A percentile compares a stretch with the other conserved stretches of the same genome.
Conservation (phyloP, 345 rosid species). For the Hibiscus syriacus region DNA sequence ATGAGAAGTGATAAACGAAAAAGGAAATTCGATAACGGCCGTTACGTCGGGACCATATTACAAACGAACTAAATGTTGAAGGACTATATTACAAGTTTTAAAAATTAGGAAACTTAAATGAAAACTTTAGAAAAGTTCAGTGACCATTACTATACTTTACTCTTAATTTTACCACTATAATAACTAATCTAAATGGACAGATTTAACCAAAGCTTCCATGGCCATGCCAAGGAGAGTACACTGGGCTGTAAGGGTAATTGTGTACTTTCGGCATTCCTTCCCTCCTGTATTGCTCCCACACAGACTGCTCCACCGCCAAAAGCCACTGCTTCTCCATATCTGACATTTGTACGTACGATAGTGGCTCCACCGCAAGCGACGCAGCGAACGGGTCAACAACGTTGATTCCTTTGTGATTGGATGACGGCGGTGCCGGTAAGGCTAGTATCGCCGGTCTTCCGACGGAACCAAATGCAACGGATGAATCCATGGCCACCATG, state of each 20-base stretch:
- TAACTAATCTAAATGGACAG: not conserved
- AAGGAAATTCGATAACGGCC: no score
- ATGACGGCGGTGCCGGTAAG: constrained; percentile 39
- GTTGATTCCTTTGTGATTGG: not conserved
- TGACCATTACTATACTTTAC: no score
- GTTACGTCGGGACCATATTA: no score
- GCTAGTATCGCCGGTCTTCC: constrained; percentile 44
- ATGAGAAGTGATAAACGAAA: no score
- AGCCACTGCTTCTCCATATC: constrained; percentile 54
- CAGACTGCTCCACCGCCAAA: constrained; percentile 41
- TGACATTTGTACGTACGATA: constrained; percentile 52
- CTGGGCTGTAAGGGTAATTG: constrained; percentile 22
- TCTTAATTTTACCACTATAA: no score
- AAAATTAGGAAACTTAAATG: no score
- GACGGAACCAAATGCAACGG: constrained; percentile 8
- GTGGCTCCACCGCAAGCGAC: constrained; percentile 37
- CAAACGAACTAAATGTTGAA: no score
- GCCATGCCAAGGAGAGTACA: constrained; percentile 16
- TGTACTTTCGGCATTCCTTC: constrained; percentile 39
- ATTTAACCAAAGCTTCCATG: constrained; percentile 3
- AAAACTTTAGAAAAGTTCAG: no score
- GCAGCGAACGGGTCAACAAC: constrained; percentile 54
- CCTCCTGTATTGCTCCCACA: constrained; percentile 50
- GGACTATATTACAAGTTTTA: no score
- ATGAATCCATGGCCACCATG: constrained; percentile 20